phyloP scores from a whole-genome alignment of 768 basidiomycete genomes.

The Boletus fagicola region DNA sequence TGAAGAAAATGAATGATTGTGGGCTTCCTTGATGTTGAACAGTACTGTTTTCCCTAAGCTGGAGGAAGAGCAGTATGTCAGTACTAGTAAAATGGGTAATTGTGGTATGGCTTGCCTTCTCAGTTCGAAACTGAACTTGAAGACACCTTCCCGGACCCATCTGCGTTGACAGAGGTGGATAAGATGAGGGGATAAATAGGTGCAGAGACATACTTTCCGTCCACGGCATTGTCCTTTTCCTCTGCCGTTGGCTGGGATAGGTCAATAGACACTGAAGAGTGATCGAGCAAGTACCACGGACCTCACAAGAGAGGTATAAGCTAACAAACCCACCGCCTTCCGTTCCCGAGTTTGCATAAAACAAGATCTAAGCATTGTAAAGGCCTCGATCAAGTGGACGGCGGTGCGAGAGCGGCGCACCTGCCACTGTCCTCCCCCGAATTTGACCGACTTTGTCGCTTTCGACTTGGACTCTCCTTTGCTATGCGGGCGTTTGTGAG shows the following conservation, averaged over 20 bases:
- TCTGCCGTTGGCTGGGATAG: constrained; percentile 63
- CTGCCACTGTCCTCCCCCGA: constrained; percentile 78
- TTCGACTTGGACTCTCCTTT: constrained; percentile 79
- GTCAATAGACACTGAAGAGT: constrained; percentile 7
- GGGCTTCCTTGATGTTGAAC: constrained; percentile 72
- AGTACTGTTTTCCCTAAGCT: constrained; percentile 48
- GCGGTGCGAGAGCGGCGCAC: constrained; percentile 30
- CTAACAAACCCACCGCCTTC: constrained; percentile 63
- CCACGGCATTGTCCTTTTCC: constrained; percentile 66
- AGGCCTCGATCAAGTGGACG: not conserved
- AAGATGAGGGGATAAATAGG: not conserved
- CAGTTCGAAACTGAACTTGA: constrained; percentile 82
- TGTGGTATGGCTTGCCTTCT: constrained; percentile 47
- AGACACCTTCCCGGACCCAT: constrained; percentile 85
- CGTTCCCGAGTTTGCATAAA: constrained; percentile 80
- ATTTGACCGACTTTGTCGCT: constrained; percentile 70
- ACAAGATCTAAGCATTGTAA: constrained; percentile 55
- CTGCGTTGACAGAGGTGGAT: constrained; percentile 34
- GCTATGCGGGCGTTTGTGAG: constrained; percentile 27
- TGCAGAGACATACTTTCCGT: constrained; percentile 49
- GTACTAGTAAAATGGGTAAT: not conserved
- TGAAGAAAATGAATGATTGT: constrained; percentile 78
- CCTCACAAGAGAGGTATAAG: constrained; percentile 81
- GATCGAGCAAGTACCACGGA: constrained; percentile 33
- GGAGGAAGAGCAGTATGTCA: not conserved